A percentile compares a stretch with the other conserved stretches of the same genome.
These are phyloP conservation scores for Sicyos edulis DNA, from an alignment of 306 rosid genomes.

Conservation along the genomic window DNA sequence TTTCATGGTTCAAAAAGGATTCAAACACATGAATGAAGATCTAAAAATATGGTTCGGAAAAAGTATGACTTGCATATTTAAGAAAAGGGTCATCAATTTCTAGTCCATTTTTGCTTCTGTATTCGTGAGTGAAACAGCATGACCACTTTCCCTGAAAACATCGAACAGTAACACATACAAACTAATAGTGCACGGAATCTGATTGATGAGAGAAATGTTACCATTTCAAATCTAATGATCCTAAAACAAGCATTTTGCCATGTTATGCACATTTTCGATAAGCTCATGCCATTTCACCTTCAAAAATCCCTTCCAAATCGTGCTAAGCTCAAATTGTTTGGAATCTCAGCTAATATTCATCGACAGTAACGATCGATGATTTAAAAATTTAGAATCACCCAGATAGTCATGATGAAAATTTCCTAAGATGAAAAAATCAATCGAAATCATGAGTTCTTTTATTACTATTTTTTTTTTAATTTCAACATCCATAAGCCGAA, in stretches of 20 bases:
- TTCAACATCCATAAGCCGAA: too few relatives aligned
- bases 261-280: neutral
- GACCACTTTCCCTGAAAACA: neutral
- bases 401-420: neutral
- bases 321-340: neutral
- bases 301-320: neutral
- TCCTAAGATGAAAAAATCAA: neutral
- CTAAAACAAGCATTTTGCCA: neutral
- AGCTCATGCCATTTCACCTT: conserved; percentile 13
- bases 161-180: neutral
- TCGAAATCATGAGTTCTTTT: neutral
- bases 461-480: too few relatives aligned
- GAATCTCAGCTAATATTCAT: conserved; percentile 5
- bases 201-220: neutral
- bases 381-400: neutral
- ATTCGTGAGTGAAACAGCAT: neutral
- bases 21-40: neutral
- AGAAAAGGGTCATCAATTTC: neutral
- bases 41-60: neutral
- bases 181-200: neutral
- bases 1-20: neutral
- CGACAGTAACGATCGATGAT: neutral
- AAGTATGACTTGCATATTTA: neutral
- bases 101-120: conserved; percentile 1
- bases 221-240: neutral